Conservation (phyloP, 345 rosid species). For the Schrenkiella parvula region DNA sequence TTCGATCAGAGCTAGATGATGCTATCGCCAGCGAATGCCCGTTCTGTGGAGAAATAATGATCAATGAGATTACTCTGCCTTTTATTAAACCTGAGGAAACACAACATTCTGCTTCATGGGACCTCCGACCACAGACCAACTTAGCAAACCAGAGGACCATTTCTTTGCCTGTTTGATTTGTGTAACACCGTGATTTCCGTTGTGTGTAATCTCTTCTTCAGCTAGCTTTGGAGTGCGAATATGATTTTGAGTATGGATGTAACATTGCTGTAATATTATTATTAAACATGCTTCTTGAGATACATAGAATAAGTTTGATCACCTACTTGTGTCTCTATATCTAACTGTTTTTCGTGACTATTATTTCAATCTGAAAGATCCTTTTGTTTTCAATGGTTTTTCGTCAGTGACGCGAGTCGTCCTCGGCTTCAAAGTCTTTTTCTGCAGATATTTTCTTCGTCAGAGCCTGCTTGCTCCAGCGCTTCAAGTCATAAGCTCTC, state of each 20-base stretch:
- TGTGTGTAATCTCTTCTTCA: conserved; percentile 14
- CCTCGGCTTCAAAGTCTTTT: conserved; percentile 40
- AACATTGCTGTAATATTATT: conserved; percentile 9
- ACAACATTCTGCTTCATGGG: conserved; percentile 71
- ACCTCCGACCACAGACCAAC: conserved; percentile 59
- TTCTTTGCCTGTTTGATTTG: conserved; percentile 40
- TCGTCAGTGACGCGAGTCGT: conserved; percentile 34
- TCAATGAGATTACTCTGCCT: conserved; percentile 69
- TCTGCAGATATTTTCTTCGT: conserved; percentile 41
- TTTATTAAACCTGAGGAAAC: conserved; percentile 73
- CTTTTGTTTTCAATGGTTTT: conserved; percentile 2
- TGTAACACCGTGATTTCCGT: neutral
- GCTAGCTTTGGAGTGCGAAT: conserved; percentile 14
- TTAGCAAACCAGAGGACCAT: conserved; percentile 57
- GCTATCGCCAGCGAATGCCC: conserved; percentile 96
- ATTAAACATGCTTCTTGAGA: conserved; percentile 15
- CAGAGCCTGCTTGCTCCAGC: conserved; percentile 73
- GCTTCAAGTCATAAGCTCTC: conserved; percentile 57
- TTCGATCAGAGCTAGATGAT: conserved; percentile 84
- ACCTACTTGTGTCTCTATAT: neutral
- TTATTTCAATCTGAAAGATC: neutral
- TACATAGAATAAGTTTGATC: conserved; percentile 12
- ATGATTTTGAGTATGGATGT: conserved; percentile 8
- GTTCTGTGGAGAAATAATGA: conserved; percentile 93
- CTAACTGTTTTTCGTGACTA: neutral